Percentiles rank a stretch among this genome's conserved stretches.
Evolutionary conservation across 2,329 filamentous ascomycete genomes (phyloP).

Genomic region (Tolypocladium amazonense): DNA sequence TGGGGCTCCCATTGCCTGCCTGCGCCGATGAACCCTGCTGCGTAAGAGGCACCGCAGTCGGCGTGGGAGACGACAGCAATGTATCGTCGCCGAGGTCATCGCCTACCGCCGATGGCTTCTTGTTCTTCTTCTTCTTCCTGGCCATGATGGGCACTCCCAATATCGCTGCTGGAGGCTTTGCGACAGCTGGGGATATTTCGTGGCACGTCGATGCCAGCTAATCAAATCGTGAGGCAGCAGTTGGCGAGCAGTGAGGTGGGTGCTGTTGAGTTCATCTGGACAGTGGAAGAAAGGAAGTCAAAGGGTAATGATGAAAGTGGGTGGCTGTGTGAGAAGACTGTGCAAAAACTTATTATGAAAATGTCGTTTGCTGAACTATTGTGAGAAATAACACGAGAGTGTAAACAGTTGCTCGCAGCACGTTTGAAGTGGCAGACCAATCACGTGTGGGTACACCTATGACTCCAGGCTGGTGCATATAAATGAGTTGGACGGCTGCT

Average conservation of each 20-base stretch:
- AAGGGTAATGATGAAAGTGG: too few species aligned
- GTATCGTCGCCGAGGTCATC: neutral
- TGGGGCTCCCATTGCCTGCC: constrained; percentile 4
- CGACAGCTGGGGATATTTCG: neutral
- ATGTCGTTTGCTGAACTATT: neutral
- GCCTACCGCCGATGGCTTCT: constrained; percentile 30
- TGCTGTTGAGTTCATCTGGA: neutral
- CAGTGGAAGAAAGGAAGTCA: neutral
- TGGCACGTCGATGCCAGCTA: neutral
- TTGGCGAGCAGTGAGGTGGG: neutral
- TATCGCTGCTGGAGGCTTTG: neutral
- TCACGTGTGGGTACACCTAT: neutral
- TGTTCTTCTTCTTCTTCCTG: constrained; percentile 35
- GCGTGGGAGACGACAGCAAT: neutral
- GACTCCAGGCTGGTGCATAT: neutral
- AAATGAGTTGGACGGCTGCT: neutral
- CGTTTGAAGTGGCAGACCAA: neutral
- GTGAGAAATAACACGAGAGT: neutral
- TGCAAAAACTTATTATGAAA: neutral
- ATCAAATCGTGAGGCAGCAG: neutral
- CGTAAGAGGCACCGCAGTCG: neutral
- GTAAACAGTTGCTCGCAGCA: neutral
- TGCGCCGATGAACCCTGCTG: neutral
- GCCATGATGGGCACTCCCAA: constrained; percentile 23
- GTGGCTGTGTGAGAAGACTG: neutral